A percentile compares a stretch with the other conserved stretches of the same genome.
phyloP scores from a whole-genome alignment of 1,139 yeast genomes.

The Kodamaea arcana region DNA sequence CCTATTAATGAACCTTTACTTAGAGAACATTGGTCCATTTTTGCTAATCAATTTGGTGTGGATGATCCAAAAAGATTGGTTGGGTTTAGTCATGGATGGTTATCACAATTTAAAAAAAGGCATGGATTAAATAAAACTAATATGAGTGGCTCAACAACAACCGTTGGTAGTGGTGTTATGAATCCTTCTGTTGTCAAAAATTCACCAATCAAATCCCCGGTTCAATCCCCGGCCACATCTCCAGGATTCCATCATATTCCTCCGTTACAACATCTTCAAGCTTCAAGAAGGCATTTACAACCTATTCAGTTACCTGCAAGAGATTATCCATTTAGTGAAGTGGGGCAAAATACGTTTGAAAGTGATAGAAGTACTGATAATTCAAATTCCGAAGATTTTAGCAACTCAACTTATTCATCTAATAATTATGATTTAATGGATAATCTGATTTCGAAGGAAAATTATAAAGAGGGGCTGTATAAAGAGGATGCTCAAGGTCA shows the following conservation, averaged over 20 bases:
- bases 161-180: too few species aligned
- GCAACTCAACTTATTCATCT: slow-evolving; percentile 12
- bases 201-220: neutral
- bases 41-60: slow-evolving; percentile 55
- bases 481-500: neutral
- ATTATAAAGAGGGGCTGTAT: neutral
- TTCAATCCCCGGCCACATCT: neutral
- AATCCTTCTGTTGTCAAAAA: slow-evolving; percentile 1
- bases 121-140: slow-evolving; percentile 47
- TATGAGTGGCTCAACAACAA: slow-evolving; percentile 19
- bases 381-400: slow-evolving; percentile 11
- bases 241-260: slow-evolving; percentile 1
- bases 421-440: slow-evolving; percentile 22
- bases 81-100: slow-evolving; percentile 60
- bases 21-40: slow-evolving; percentile 53
- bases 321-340: neutral
- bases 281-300: slow-evolving; percentile 3
- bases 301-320: slow-evolving; percentile 5
- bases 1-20: slow-evolving; percentile 53
- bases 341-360: slow-evolving; percentile 4
- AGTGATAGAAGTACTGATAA: slow-evolving; percentile 10
- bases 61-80: slow-evolving; percentile 55
- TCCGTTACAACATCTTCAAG: slow-evolving; percentile 1
- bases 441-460: slow-evolving; percentile 11
- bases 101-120: slow-evolving; percentile 54